Conservation (phyloP, 345 rosid species). For the Hibiscus syriacus region DNA sequence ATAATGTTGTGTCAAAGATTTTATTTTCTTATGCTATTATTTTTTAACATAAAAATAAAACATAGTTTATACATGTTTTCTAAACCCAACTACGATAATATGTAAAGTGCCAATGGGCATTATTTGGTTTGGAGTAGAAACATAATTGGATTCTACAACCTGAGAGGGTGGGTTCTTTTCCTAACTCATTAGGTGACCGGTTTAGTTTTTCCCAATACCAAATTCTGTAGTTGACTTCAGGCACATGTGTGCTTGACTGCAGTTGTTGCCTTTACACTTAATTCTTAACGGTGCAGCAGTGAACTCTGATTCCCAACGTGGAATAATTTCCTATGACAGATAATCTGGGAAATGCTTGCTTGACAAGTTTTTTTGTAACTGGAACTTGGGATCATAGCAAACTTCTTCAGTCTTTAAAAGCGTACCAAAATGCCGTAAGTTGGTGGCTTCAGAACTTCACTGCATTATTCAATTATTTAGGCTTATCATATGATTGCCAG, state of each 20-base stretch:
- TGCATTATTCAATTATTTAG: background rate
- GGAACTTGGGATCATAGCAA: constrained; percentile 71
- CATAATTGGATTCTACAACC: background rate
- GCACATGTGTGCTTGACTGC: background rate
- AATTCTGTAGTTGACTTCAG: background rate
- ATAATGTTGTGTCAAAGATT: background rate
- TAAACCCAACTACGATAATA: background rate
- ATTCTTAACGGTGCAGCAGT: background rate
- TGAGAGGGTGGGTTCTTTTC: background rate
- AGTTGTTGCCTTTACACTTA: background rate
- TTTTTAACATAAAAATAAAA: background rate
- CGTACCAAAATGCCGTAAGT: constrained; percentile 77
- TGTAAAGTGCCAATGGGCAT: background rate
- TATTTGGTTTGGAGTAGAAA: background rate
- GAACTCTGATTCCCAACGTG: background rate
- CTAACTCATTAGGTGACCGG: background rate
- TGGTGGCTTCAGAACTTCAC: constrained; percentile 2
- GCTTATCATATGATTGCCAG: background rate
- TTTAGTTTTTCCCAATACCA: background rate
- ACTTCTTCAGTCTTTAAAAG: constrained; percentile 60
- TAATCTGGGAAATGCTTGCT: constrained; percentile 70
- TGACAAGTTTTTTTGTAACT: constrained; percentile 58
- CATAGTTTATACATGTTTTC: background rate
- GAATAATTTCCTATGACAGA: constrained; percentile 33
- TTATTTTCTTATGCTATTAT: background rate